Evolutionary conservation across 305 asterid genomes (phyloP), one percentile per base, ranked within the genome.

Genomic region (Stenogyne calaminthoides): DNA sequence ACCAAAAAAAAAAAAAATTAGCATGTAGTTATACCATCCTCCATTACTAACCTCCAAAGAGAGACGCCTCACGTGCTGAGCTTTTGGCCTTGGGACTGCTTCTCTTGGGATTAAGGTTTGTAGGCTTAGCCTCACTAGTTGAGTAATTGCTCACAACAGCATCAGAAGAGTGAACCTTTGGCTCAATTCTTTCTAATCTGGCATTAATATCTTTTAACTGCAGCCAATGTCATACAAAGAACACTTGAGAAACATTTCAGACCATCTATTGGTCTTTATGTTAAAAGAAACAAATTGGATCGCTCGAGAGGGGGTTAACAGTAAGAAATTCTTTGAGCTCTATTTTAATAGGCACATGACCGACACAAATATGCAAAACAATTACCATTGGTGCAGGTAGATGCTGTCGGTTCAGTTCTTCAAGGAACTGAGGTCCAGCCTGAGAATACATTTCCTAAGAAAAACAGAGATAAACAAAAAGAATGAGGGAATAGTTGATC

Each of bases 351-450:
- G 42, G 64, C 15, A 64, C 62, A 62, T 47, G 22, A 47, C 42
- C 55, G 34, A 66, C 64, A 60, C 29, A 74, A 57, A 56, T 36
- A 68, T 8, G 44, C 47, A 70, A 52, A 27, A 34, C 40, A 32
- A 74, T 73, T 93, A 95, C 98, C 97, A 91, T 80, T 71, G 91
- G 49, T 9, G 86, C 75, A 40, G 98, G 92, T 76, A 92, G 84
- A 81, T 83, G 87, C 67, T 92, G 88, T 68, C 98, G 90, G 75
- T 91, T 92, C 83, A 95, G 90, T 80, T 95, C 99, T 76, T 92
- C 98, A 65, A 88, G 94, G 69, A 95, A 92, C 79, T 95, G 98
- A 71, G 97, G 84, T 77, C 97, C 99, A 73, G 86, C 92, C 77
- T 88, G 97, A 61, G 92, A 60, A 71, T 84, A 89, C 97, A 91